These are phyloP conservation scores for Fusarium caatingaense DNA, from an alignment of 2,329 filamentous ascomycete genomes.

Conservation along the genomic window DNA sequence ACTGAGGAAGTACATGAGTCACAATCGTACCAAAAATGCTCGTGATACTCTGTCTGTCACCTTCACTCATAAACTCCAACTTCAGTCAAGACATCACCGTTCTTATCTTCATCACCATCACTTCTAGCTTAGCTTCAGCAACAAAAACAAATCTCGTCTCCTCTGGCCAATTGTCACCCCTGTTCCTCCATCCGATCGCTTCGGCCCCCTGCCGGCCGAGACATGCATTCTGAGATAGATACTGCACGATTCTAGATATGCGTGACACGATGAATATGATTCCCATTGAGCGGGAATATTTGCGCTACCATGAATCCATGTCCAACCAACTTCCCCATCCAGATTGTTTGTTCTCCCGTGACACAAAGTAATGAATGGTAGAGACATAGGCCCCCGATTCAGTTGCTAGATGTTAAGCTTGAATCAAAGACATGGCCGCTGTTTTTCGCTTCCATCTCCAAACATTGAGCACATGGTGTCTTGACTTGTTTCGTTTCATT, in stretches of 20 bases:
- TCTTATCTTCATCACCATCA: background rate
- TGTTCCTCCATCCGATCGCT: conserved; percentile 25
- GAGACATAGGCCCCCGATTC: conserved; percentile 4
- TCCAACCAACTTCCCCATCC: conserved; percentile 10
- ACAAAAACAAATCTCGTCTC: conserved; percentile 35
- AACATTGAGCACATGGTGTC: conserved; percentile 20
- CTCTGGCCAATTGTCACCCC: conserved; percentile 33
- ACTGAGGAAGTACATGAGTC: background rate
- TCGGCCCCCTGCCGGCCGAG: conserved; percentile 40
- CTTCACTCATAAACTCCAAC: background rate
- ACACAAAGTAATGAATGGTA: conserved; percentile 1
- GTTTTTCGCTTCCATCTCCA: conserved; percentile 36
- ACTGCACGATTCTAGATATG: conserved; percentile 3
- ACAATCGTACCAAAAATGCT: background rate
- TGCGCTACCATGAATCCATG: conserved; percentile 7
- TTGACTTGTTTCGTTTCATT: conserved; percentile 21
- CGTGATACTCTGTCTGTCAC: conserved; percentile 1
- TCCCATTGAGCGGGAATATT: conserved; percentile 9
- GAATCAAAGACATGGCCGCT: conserved; percentile 30
- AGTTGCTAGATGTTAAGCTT: conserved; percentile 22
- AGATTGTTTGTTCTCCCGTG: conserved; percentile 27
- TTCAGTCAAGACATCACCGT: background rate
- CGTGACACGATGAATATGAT: conserved; percentile 22
- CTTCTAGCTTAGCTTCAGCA: background rate
- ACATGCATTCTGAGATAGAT: conserved; percentile 35